These are phyloP conservation scores for Apiospora sp. DNA, from an alignment of 2,329 filamentous ascomycete species.

Conservation along the genomic window DNA sequence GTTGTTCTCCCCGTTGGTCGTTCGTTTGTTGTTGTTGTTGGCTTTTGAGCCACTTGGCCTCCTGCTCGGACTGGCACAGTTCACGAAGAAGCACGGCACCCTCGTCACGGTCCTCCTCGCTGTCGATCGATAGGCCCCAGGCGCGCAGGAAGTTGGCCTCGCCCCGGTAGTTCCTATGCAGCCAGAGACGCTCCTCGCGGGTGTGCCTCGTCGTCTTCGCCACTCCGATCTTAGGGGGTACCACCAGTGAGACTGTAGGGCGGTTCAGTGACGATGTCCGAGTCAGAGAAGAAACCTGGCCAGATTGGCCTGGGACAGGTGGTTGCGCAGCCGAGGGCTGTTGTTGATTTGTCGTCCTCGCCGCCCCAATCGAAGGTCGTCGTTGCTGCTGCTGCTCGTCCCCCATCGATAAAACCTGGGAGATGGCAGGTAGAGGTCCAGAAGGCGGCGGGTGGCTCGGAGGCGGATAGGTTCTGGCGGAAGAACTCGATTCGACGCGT, in stretches of 20 bases:
- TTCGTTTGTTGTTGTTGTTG: conserved; percentile 26
- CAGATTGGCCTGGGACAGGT: not conserved
- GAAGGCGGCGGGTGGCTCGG: conserved; percentile 33
- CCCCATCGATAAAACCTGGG: not conserved
- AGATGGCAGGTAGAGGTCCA: conserved; percentile 33
- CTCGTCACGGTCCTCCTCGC: conserved; percentile 37
- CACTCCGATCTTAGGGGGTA: not conserved
- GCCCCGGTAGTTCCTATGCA: conserved; percentile 40
- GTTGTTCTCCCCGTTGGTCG: not conserved
- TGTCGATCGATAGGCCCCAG: conserved; percentile 38
- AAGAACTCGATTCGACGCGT: not conserved
- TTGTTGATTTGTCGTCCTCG: not conserved
- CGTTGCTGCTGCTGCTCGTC: not conserved
- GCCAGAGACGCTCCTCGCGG: conserved; percentile 38
- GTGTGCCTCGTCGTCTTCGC: conserved; percentile 30
- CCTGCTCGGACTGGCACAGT: conserved; percentile 36
- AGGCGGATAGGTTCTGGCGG: conserved; percentile 27
- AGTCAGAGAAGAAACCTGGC: not conserved
- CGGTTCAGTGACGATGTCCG: conserved; percentile 10
- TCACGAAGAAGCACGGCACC: conserved; percentile 36
- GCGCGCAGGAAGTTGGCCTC: conserved; percentile 39
- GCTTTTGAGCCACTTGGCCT: conserved; percentile 30
- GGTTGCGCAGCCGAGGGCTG: not conserved
- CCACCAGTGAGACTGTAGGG: not conserved
- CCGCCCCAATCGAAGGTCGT: not conserved